A percentile compares a stretch with the other conserved stretches of the same genome.
phyloP scores from a whole-genome alignment of 1,139 yeast species.

The Nakaseomyces glabratus region DNA sequence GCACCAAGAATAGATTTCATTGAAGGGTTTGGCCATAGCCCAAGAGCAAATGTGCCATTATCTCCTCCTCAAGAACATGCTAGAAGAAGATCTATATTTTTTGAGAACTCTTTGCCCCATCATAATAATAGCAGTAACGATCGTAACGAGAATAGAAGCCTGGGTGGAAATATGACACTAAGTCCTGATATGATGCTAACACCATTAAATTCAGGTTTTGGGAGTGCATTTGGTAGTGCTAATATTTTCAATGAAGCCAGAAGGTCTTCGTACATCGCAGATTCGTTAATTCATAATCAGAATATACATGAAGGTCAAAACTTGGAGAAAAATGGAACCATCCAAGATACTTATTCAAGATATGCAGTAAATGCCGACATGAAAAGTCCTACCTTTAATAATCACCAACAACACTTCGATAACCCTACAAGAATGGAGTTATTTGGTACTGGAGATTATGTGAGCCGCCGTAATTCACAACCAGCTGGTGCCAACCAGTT shows the following conservation, averaged over 20 bases:
- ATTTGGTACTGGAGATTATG: background rate
- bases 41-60: background rate
- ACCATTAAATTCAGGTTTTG: slow-evolving; percentile 6
- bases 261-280: slow-evolving; percentile 30
- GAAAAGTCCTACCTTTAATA: background rate
- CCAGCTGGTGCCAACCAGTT: slow-evolving; percentile 6
- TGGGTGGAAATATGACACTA: background rate
- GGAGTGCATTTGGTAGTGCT: slow-evolving; percentile 5
- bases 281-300: slow-evolving; percentile 24
- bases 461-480: slow-evolving; percentile 11
- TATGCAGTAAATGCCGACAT: background rate
- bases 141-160: background rate
- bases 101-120: background rate
- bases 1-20: slow-evolving; percentile 8
- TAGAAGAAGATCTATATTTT: slow-evolving; percentile 1
- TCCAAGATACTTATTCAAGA: background rate
- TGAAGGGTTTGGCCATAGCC: slow-evolving; percentile 5
- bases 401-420: background rate
- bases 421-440: background rate
- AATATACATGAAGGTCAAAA: background rate
- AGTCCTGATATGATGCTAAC: slow-evolving; percentile 5
- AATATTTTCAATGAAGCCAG: slow-evolving; percentile 14
- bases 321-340: background rate
- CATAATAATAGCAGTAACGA: background rate
- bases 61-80: slow-evolving; percentile 5